Percentiles rank a stretch among this genome's conserved stretches.
phyloP scores from a whole-genome alignment of 2,329 filamentous ascomycete genomes.

The Lachnellula arida region DNA sequence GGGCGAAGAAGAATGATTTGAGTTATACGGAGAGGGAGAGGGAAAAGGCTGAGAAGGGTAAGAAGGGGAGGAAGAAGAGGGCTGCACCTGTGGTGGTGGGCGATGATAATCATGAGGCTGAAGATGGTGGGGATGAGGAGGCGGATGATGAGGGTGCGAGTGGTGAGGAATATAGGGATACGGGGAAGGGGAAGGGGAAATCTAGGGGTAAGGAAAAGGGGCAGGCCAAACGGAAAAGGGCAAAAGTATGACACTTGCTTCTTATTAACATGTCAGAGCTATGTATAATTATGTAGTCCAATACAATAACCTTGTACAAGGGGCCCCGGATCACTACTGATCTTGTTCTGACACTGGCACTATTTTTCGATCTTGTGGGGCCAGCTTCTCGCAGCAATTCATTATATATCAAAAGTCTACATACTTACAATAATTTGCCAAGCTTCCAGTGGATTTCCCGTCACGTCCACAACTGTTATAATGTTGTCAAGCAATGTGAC shows the following conservation, averaged over 20 bases:
- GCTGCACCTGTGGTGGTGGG: not conserved
- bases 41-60: conserved; percentile 16
- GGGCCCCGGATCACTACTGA: too few relatives aligned
- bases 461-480: too few relatives aligned
- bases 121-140: not conserved
- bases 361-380: too few relatives aligned
- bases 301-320: too few relatives aligned
- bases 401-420: too few relatives aligned
- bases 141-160: conserved; percentile 12
- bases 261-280: too few relatives aligned
- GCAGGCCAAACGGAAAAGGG: conserved; percentile 8
- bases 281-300: too few relatives aligned
- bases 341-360: too few relatives aligned
- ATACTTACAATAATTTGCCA: too few relatives aligned
- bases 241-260: conserved; percentile 3
- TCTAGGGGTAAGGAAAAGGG: conserved; percentile 4
- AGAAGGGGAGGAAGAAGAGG: conserved; percentile 2
- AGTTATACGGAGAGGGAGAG: conserved; percentile 26
- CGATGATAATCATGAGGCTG: not conserved
- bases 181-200: conserved; percentile 5
- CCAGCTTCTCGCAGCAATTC: too few relatives aligned
- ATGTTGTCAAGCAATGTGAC: too few relatives aligned
- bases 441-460: too few relatives aligned
- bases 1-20: conserved; percentile 31
- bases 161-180: conserved; percentile 10